Percentiles rank a stretch among this genome's conserved stretches.
Evolutionary conservation across 1,284 basidiomycete genomes (phyloP).

Genomic region (Inonotus obliquus): DNA sequence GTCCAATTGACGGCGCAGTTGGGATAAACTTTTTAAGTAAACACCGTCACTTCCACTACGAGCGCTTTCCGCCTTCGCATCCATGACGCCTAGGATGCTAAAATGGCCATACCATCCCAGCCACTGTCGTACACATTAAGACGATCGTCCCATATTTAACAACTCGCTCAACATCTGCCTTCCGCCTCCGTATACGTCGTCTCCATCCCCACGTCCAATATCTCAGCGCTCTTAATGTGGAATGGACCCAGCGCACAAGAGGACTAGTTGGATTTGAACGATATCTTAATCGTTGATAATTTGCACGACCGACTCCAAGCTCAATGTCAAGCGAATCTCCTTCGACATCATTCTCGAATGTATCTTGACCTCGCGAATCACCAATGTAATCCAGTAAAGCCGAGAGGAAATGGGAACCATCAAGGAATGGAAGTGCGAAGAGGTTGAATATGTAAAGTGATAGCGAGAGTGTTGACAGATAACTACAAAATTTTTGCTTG

Average conservation of each 20-base stretch:
- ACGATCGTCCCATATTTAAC: constrained; percentile 2
- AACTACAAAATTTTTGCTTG: constrained; percentile 39
- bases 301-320: background rate
- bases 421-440: constrained; percentile 57
- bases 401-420: constrained; percentile 51
- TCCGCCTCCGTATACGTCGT: background rate
- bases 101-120: background rate
- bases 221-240: background rate
- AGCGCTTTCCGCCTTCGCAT: background rate
- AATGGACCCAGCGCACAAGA: background rate
- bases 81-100: background rate
- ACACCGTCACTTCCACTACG: no score
- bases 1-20: no score
- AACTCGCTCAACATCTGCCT: background rate
- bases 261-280: background rate
- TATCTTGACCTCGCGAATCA: background rate
- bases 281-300: no score
- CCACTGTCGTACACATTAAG: constrained; percentile 2
- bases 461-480: constrained; percentile 54
- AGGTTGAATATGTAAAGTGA: constrained; percentile 73
- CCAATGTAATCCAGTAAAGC: constrained; percentile 29
- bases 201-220: constrained; percentile 2
- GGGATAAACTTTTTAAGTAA: no score
- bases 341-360: background rate
- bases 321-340: background rate